Evolutionary conservation across 495 filamentous ascomycete genomes (phyloP).

Genomic region (Endocarpon pusillum): DNA sequence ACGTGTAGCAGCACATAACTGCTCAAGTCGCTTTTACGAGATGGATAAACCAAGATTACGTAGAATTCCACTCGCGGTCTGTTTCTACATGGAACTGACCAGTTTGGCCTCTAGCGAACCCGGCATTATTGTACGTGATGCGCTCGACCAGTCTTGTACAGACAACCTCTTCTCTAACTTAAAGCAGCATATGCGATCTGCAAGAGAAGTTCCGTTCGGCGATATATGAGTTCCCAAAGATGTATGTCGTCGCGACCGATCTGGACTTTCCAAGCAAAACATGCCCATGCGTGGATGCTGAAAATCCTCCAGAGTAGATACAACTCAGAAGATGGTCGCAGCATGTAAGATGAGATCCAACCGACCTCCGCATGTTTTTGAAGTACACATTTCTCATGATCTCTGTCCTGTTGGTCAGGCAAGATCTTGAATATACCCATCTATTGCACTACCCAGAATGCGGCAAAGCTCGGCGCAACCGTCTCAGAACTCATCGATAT

Average conservation of each 20-base stretch:
- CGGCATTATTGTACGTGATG: conserved; percentile 54
- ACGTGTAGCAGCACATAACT: no score
- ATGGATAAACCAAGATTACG: no score
- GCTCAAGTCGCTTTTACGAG: no score
- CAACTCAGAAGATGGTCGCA: conserved; percentile 32
- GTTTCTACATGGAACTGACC: neutral
- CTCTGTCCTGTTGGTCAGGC: no score
- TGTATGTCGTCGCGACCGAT: conserved; percentile 43
- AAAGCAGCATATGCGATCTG: conserved; percentile 71
- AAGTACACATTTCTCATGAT: no score
- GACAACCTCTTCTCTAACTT: conserved; percentile 1
- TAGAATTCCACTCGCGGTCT: no score
- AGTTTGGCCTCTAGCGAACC: conserved; percentile 32
- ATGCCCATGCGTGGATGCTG: no score
- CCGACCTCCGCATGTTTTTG: no score
- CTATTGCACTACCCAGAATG: conserved; percentile 71
- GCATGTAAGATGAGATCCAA: conserved; percentile 21
- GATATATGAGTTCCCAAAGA: conserved; percentile 67
- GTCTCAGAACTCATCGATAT: conserved; percentile 44
- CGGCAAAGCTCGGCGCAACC: conserved; percentile 55
- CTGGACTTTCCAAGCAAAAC: no score
- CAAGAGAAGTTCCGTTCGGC: conserved; percentile 80
- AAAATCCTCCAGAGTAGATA: conserved; percentile 22
- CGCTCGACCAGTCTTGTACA: neutral
- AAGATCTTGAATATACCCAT: conserved; percentile 56